These are phyloP conservation scores for Ophiostoma novo-ulmi DNA, from an alignment of 2,329 filamentous ascomycete species.

Conservation along the genomic window DNA sequence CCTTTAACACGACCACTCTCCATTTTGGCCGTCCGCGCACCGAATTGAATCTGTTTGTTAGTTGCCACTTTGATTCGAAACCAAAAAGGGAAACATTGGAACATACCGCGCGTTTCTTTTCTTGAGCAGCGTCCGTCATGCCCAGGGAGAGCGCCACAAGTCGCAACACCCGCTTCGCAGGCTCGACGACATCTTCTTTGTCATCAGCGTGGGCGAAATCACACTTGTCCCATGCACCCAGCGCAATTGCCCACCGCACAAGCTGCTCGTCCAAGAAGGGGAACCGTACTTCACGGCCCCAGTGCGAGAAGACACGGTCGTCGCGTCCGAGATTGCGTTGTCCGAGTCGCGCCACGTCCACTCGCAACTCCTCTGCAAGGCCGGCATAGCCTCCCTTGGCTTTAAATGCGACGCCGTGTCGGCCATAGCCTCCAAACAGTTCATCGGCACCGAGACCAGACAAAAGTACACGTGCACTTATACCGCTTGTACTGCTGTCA, in stretches of 20 bases:
- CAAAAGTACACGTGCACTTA: constrained; percentile 73
- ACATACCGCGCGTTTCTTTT: constrained; percentile 82
- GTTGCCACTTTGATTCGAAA: background rate
- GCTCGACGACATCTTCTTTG: constrained; percentile 49
- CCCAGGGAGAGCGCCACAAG: constrained; percentile 70
- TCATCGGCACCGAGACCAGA: constrained; percentile 95
- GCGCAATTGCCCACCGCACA: constrained; percentile 70
- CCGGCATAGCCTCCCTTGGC: constrained; percentile 61
- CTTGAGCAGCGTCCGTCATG: constrained; percentile 65
- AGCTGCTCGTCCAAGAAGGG: constrained; percentile 86
- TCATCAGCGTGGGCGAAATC: constrained; percentile 60
- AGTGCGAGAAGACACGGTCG: constrained; percentile 84
- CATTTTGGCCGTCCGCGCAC: constrained; percentile 78
- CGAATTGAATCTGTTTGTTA: constrained; percentile 65
- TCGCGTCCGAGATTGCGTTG: constrained; percentile 94
- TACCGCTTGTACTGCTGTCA: constrained; percentile 33
- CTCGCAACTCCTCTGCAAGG: constrained; percentile 72
- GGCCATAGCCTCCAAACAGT: constrained; percentile 86
- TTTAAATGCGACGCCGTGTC: constrained; percentile 70
- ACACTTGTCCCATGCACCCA: constrained; percentile 79
- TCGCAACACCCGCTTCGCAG: constrained; percentile 75
- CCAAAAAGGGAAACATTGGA: background rate
- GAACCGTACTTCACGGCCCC: constrained; percentile 82
- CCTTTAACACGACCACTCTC: constrained; percentile 64
- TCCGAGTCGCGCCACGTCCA: constrained; percentile 80